These are phyloP conservation scores for Ogataea philodendri DNA, from an alignment of 805 yeast genomes.

Conservation along the genomic window DNA sequence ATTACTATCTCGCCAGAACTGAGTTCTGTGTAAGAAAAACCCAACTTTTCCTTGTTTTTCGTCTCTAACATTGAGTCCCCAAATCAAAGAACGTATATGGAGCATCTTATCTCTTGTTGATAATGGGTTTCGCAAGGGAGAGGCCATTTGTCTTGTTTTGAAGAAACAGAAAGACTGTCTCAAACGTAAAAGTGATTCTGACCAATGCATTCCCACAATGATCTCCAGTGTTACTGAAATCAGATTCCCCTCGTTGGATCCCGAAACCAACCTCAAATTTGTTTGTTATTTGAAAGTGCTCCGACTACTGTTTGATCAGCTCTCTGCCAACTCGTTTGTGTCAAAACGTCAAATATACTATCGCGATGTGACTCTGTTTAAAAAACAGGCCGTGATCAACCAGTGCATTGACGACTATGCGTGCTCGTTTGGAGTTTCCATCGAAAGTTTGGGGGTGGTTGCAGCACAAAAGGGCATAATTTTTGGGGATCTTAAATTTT, in stretches of 20 bases:
- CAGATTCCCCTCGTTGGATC: slow-evolving; percentile 23
- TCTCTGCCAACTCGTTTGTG: slow-evolving; percentile 21
- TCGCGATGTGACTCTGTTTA: slow-evolving; percentile 52
- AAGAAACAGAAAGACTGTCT: slow-evolving; percentile 10
- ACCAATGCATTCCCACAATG: slow-evolving; percentile 5
- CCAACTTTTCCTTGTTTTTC: neutral
- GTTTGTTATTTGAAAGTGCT: slow-evolving; percentile 24
- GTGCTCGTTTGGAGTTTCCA: slow-evolving; percentile 36
- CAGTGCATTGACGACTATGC: slow-evolving; percentile 39
- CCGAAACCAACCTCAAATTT: slow-evolving; percentile 20
- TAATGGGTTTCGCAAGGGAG: slow-evolving; percentile 30
- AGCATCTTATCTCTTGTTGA: slow-evolving; percentile 24
- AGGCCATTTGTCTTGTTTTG: slow-evolving; percentile 20
- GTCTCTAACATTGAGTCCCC: slow-evolving; percentile 7
- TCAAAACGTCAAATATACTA: slow-evolving; percentile 61
- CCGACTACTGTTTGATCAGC: slow-evolving; percentile 19
- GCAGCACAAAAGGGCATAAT: slow-evolving; percentile 60
- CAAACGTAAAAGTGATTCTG: slow-evolving; percentile 7
- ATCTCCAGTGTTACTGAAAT: slow-evolving; percentile 11
- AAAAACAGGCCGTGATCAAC: slow-evolving; percentile 43
- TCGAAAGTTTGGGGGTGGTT: slow-evolving; percentile 41
- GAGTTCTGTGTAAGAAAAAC: slow-evolving; percentile 15
- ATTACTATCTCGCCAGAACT: slow-evolving; percentile 17
- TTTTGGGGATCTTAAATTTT: slow-evolving; percentile 37
- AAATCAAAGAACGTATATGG: slow-evolving; percentile 16